phyloP scores from a whole-genome alignment of 2,329 filamentous ascomycete genomes.

The Xylariaceae sp. region DNA sequence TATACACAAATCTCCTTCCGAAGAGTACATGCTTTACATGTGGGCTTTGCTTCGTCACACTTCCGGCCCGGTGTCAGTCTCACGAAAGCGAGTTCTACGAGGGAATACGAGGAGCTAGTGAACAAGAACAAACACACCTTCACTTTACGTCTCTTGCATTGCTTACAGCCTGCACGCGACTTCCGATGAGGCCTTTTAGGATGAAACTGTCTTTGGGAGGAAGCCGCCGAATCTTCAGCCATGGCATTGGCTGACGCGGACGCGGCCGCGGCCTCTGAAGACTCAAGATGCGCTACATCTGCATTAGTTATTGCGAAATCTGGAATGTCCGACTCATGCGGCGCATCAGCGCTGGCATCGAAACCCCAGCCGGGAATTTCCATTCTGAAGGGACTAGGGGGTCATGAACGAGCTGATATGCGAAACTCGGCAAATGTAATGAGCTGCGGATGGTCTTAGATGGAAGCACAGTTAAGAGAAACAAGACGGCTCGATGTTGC shows the following conservation, averaged over 20 bases:
- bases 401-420: conserved; percentile 24
- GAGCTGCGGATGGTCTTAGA: background rate
- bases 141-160: conserved; percentile 61
- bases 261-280: background rate
- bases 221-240: background rate
- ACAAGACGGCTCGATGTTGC: no score
- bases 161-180: conserved; percentile 58
- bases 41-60: conserved; percentile 58
- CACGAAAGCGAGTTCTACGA: background rate
- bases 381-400: conserved; percentile 20
- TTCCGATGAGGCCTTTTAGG: conserved; percentile 62
- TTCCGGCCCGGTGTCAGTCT: conserved; percentile 33
- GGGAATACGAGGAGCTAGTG: background rate
- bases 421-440: no score
- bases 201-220: conserved; percentile 43
- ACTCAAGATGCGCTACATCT: background rate
- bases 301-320: conserved; percentile 10
- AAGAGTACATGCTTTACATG: conserved; percentile 55
- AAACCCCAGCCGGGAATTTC: conserved; percentile 21
- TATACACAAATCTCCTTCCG: conserved; percentile 58
- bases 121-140: conserved; percentile 37
- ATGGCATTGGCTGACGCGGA: background rate
- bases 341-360: conserved; percentile 18
- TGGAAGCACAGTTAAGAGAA: no score
- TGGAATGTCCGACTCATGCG: conserved; percentile 17